Evolutionary conservation across 2,329 filamentous ascomycete genomes (phyloP), one percentile per base, ranked within the genome.

Genomic region (Erysiphe pisi): DNA sequence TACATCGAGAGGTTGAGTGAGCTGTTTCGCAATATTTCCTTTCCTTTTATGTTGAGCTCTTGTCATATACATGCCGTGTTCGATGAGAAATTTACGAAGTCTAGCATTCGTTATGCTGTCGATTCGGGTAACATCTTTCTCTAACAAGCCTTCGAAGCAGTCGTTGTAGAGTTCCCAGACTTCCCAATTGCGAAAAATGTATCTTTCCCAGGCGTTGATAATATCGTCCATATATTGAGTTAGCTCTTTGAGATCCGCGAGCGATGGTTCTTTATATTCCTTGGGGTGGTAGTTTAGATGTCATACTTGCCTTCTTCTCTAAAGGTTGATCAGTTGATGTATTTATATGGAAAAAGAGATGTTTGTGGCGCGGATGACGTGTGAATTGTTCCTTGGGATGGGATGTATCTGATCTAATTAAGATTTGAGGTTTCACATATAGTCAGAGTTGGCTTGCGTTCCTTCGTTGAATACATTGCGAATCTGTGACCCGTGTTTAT

Each of bases 371-470:
- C 45, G 40, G 45, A 43, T 43, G 68, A 71, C 36, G 40, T 11
- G 28, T 71, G 68, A 47, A 71, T 43, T 71, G n/a, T 31, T 71
- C 36, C 68, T 71, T 71, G 68, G 68, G 45, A 43, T n/a, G 45
- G 68, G 68, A 71, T 40, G 68, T 71, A n/a, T 71, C 68, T 71
- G 8, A 71, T 71, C 68, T 40, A 43, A 71, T 71, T 71, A 22
- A 12, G 68, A 71, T 71, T 71, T 71, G n/a, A n/a, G 68, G 68
- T 40, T 71, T 71, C 31, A 71, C 68, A 71, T 22, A 22, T 56
- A 56, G 49, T 14, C 49, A 56, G 49, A 22, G 49, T 56, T 56
- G 49, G 12, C 49, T 56, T 56, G 12, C 49, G 22, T 56, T 22
- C 49, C 49, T 56, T 56, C 49, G 49, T 22, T 56, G 49, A 14